phyloP scores from a whole-genome alignment of 148 eudicot species.

The Tetragonia tetragonoides region DNA sequence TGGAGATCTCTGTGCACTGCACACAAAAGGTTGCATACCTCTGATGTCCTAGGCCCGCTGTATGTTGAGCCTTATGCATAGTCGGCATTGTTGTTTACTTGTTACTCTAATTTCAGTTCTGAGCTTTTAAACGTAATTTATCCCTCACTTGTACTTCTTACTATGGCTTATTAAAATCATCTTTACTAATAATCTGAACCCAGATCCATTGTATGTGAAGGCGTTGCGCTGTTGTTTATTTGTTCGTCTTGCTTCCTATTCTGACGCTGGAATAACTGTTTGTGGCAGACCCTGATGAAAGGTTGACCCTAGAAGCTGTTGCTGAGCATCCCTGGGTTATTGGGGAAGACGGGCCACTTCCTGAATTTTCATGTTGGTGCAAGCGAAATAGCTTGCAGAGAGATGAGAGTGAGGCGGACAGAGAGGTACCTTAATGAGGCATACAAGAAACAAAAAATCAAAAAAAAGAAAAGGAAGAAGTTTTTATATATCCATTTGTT shows the following conservation, averaged over 20 bases:
- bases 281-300: constrained; percentile 64
- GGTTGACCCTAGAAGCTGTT: constrained; percentile 66
- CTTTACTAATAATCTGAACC: no score
- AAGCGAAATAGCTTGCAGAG: constrained; percentile 42
- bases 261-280: background rate
- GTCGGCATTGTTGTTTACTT: background rate
- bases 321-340: constrained; percentile 78
- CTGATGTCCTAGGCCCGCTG: background rate
- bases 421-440: constrained; percentile 2
- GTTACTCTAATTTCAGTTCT: background rate
- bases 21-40: background rate
- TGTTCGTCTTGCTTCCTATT: background rate
- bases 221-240: background rate
- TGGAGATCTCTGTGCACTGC: background rate
- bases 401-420: constrained; percentile 20
- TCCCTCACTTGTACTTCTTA: no score
- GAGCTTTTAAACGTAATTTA: no score
- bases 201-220: no score
- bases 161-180: no score
- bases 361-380: constrained; percentile 81
- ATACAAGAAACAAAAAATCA: no score
- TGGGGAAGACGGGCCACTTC: constrained; percentile 77
- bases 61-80: background rate
- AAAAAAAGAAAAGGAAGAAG: background rate
- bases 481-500: constrained; percentile 11